These are phyloP conservation scores for Sutorius australiensis DNA, from an alignment of 768 basidiomycete species.

Conservation along the genomic window DNA sequence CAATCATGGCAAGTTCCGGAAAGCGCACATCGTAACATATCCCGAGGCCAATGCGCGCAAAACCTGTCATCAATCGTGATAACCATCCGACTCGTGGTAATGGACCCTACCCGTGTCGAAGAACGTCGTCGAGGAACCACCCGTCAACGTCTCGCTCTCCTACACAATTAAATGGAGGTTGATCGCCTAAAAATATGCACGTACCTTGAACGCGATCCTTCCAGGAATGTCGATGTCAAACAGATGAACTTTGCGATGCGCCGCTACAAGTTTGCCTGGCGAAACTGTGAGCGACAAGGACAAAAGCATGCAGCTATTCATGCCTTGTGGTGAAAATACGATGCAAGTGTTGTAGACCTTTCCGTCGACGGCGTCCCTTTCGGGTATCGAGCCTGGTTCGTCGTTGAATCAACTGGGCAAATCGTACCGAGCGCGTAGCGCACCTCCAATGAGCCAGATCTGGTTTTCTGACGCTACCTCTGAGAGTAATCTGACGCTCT, in stretches of 20 bases:
- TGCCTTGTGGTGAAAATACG: constrained; percentile 80
- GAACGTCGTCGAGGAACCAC: constrained; percentile 66
- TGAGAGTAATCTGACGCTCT: constrained; percentile 80
- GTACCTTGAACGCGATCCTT: constrained; percentile 83
- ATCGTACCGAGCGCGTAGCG: not conserved
- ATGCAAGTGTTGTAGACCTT: constrained; percentile 92
- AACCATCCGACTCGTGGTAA: not conserved
- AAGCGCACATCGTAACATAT: constrained; percentile 97
- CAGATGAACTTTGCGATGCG: constrained; percentile 91
- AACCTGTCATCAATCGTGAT: constrained; percentile 48
- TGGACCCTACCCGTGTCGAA: constrained; percentile 76
- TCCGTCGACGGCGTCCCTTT: constrained; percentile 57
- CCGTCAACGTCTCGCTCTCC: constrained; percentile 87
- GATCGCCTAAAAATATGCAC: not conserved
- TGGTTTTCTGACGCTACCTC: constrained; percentile 70
- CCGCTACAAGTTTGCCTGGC: constrained; percentile 79
- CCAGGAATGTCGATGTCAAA: constrained; percentile 98
- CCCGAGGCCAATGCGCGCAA: constrained; percentile 93
- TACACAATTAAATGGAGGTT: constrained; percentile 30
- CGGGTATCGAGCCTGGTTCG: constrained; percentile 85
- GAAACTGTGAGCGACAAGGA: not conserved
- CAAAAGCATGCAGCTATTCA: not conserved
- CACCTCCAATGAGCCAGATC: constrained; percentile 93
- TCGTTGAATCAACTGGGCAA: not conserved
- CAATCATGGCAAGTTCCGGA: constrained; percentile 89